Conservation (phyloP, 768 basidiomycete species). For the Termitomyces sp. region DNA sequence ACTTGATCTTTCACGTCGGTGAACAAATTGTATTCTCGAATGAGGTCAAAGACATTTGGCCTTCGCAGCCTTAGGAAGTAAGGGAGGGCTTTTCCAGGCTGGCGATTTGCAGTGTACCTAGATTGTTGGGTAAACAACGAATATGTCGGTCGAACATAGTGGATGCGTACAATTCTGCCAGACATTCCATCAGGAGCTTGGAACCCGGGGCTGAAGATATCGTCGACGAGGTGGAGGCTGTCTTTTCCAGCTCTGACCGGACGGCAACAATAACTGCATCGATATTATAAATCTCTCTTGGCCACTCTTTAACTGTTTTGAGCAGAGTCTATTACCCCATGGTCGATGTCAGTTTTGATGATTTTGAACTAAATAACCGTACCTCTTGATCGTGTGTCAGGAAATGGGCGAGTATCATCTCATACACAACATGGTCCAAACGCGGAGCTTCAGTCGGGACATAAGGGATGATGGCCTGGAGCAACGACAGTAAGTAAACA, state of each 20-base stretch:
- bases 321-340: conserved; percentile 52
- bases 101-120: conserved; percentile 82
- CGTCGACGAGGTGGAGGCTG: conserved; percentile 43
- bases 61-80: conserved; percentile 83
- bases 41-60: conserved; percentile 91
- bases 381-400: conserved; percentile 73
- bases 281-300: conserved; percentile 84
- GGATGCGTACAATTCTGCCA: conserved; percentile 77
- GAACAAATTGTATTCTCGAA: conserved; percentile 89
- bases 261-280: conserved; percentile 86
- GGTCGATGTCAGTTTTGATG: conserved; percentile 1
- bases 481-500: background rate
- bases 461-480: conserved; percentile 80
- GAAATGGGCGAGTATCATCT: conserved; percentile 90
- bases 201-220: conserved; percentile 39
- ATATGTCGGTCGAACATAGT: too few relatives aligned
- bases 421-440: conserved; percentile 82
- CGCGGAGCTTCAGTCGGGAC: conserved; percentile 81
- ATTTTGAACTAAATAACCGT: conserved; percentile 6
- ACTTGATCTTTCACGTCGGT: conserved; percentile 94
- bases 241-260: conserved; percentile 70
- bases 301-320: conserved; percentile 83
- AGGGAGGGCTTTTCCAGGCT: conserved; percentile 90
- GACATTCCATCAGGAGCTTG: conserved; percentile 82
- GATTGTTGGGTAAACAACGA: background rate